Percentiles rank a stretch among this genome's conserved stretches.
Evolutionary conservation across 352 stramenopile genomes (phyloP).

Genomic region (Thalassiosira pacifica): DNA sequence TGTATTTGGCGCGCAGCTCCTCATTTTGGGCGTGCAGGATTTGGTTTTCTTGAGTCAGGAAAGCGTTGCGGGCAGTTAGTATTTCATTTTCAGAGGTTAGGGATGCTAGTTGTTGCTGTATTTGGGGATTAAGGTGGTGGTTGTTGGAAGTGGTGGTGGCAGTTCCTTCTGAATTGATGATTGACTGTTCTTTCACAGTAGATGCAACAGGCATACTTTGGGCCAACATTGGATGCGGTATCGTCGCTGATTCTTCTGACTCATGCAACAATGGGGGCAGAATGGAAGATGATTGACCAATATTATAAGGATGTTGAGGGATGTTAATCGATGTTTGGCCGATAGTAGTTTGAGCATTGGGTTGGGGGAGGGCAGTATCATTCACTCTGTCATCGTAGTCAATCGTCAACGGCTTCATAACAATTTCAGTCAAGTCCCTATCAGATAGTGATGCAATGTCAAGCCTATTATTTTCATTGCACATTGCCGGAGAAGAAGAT

Average conservation of each 20-base stretch:
- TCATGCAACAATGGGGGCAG: neutral
- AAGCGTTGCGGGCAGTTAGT: slow-evolving; percentile 21
- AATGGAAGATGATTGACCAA: slow-evolving; percentile 27
- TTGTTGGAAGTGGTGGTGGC: neutral
- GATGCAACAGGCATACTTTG: neutral
- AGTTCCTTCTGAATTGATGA: neutral
- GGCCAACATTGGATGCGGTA: neutral
- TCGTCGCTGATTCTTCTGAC: neutral
- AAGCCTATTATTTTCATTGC: neutral
- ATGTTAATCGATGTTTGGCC: neutral
- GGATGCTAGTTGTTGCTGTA: slow-evolving; percentile 13
- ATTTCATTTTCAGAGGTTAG: slow-evolving; percentile 41
- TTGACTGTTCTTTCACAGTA: neutral
- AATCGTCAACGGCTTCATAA: slow-evolving; percentile 46
- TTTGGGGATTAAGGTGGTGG: neutral
- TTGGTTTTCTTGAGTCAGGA: slow-evolving; percentile 21
- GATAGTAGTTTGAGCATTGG: neutral
- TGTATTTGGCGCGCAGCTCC: slow-evolving; percentile 23
- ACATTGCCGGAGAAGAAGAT: neutral
- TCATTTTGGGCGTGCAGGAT: slow-evolving; percentile 35
- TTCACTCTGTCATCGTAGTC: slow-evolving; percentile 56
- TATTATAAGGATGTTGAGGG: neutral
- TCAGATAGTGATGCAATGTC: slow-evolving; percentile 17
- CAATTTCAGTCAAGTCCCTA: slow-evolving; percentile 22
- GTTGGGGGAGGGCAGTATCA: slow-evolving; percentile 43